Base-by-base conservation (phyloP, 2,329 filamentous ascomycete species). In the Fusarium brevicatenulatum region DNA sequence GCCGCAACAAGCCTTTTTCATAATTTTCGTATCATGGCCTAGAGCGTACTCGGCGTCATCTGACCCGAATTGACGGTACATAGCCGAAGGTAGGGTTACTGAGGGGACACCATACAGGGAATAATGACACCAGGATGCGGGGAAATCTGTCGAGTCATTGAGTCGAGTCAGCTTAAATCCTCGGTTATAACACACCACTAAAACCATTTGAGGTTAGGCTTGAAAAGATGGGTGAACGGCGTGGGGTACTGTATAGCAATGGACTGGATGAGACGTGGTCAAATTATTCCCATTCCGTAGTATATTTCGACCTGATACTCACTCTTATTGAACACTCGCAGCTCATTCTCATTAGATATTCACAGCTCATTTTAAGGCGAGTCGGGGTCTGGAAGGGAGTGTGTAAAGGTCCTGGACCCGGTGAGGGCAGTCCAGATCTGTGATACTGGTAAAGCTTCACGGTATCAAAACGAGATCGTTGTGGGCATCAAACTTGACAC, bases 111-210 rank as follows among this genome's bases (percentile, higher is more conserved):
- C 11, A 19, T 13, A 5, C 30, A 50, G 30, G 47, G n/a, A 23
- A 50, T 19, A 34, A 40, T 54, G 52, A 40, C 53, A 56, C 4
- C 4, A 7, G 53, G 15, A 15, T 40, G 43, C 15, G 56, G 34
- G 44, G 56, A 10, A 40, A 25, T 5, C 16, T 19, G 8, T 37
- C 53, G 61, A 63, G 61, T 63, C 61, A 63, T 37, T 34, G 19
- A 43, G 44, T 47, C 53, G 53, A 58, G 61, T 63, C 61, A 63
- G 53, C 44, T 52, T 37, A 21, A 39, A 25, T 36, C 36, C 43
- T 40, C 53, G 34, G 37, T 54, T 28, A 28, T 54, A 21, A 40
- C 6, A 11, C 19, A 28, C 13, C 19, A n/a, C 52, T 39, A 25
- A 13, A 9, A 7, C 36, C n/a, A 19, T 50, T 50, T 19, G 4